Evolutionary conservation across 148 eudicot genomes (phyloP).

Genomic region (Heliosperma pusillum): DNA sequence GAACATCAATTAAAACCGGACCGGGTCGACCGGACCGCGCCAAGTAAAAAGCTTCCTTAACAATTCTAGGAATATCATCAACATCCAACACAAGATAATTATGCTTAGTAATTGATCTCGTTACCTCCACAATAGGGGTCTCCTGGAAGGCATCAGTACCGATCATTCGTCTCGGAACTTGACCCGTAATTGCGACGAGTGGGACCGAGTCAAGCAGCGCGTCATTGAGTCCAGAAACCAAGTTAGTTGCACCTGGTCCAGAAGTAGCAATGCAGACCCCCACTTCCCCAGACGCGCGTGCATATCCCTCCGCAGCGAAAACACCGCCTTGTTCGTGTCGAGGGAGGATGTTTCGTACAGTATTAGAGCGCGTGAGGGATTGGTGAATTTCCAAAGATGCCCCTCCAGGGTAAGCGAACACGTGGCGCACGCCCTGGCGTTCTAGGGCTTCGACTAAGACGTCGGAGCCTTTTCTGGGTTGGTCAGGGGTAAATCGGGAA

Average conservation of each 20-base stretch:
- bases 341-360: conserved; percentile 67
- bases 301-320: conserved; percentile 92
- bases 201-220: conserved; percentile 79
- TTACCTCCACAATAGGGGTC: conserved; percentile 93
- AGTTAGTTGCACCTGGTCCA: conserved; percentile 90
- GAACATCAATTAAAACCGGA: conserved; percentile 79
- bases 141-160: conserved; percentile 94
- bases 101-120: conserved; percentile 80
- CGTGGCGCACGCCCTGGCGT: conserved; percentile 66
- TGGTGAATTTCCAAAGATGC: conserved; percentile 93
- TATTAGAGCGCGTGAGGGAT: conserved; percentile 63
- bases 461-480: conserved; percentile 77
- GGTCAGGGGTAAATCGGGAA: conserved; percentile 54
- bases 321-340: conserved; percentile 95
- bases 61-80: conserved; percentile 79
- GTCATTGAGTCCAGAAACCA: conserved; percentile 82
- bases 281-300: conserved; percentile 73
- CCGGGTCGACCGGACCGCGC: conserved; percentile 80
- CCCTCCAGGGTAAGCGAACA: conserved; percentile 95
- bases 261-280: conserved; percentile 96
- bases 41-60: conserved; percentile 69
- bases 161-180: conserved; percentile 83
- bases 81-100: conserved; percentile 78
- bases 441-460: conserved; percentile 88
- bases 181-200: conserved; percentile 80